These are phyloP conservation scores for Cladosporium sp. DNA, from an alignment of 2,329 filamentous ascomycete species.

Conservation along the genomic window DNA sequence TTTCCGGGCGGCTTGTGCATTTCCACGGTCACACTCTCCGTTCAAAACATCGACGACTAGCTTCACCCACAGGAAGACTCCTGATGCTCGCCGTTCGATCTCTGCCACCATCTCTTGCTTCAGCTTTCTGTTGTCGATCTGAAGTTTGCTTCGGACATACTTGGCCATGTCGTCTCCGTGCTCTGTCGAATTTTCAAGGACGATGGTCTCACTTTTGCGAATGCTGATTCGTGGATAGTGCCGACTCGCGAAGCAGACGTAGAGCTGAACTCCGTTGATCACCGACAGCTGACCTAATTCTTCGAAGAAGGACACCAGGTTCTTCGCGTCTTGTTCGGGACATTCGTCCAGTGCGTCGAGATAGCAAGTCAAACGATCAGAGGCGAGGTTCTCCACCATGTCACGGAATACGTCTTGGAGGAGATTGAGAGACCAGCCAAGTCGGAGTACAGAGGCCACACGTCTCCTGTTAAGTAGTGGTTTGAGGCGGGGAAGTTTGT, in stretches of 20 bases:
- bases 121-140: conserved; percentile 19
- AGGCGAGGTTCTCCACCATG: conserved; percentile 17
- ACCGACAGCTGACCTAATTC: background rate
- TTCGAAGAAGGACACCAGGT: background rate
- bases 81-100: conserved; percentile 1
- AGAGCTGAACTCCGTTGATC: background rate
- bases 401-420: background rate
- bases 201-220: background rate
- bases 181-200: background rate
- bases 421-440: background rate
- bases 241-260: conserved; percentile 1
- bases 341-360: conserved; percentile 9
- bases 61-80: conserved; percentile 15
- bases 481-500: conserved; percentile 32
- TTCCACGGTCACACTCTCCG: conserved; percentile 4
- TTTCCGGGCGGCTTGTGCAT: background rate
- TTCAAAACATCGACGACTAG: conserved; percentile 8
- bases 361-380: background rate
- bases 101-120: background rate
- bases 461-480: conserved; percentile 27
- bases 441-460: no score
- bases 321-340: background rate
- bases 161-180: conserved; percentile 1
- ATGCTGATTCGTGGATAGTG: background rate
- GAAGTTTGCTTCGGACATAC: background rate